Percentiles rank a stretch among this genome's conserved stretches.
Evolutionary conservation across 2,329 filamentous ascomycete genomes (phyloP).

Genomic region (Neonectria magnoliae): DNA sequence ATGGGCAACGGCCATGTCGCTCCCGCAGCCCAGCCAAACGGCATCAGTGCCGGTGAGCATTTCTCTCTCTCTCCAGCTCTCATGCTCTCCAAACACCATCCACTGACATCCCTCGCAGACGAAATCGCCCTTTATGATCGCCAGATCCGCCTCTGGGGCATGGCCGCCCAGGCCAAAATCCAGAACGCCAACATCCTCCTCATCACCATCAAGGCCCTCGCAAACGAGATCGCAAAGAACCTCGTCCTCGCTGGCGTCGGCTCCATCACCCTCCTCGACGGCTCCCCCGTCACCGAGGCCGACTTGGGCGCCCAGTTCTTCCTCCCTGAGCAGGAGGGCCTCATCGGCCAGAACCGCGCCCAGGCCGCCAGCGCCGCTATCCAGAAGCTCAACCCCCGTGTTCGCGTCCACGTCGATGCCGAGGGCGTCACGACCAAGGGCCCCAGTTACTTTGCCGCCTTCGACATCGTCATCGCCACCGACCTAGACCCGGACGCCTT

Average conservation of each 20-base stretch:
- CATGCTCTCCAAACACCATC: background rate
- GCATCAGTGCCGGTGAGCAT: constrained; percentile 49
- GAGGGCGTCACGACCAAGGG: constrained; percentile 73
- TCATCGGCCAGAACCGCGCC: constrained; percentile 85
- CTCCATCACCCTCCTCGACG: constrained; percentile 88
- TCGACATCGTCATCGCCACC: constrained; percentile 89
- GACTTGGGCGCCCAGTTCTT: constrained; percentile 89
- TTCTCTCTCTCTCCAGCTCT: background rate
- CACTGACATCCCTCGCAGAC: constrained; percentile 61
- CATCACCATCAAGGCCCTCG: constrained; percentile 86
- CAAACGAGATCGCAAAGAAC: constrained; percentile 97
- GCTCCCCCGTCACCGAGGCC: constrained; percentile 76
- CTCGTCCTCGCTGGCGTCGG: constrained; percentile 93
- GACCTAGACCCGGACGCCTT: constrained; percentile 82
- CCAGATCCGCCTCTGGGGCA: constrained; percentile 96
- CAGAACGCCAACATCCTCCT: constrained; percentile 90
- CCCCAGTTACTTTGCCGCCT: constrained; percentile 79
- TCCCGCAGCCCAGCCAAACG: constrained; percentile 35
- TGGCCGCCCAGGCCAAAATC: constrained; percentile 93
- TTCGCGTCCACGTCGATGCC: constrained; percentile 77
- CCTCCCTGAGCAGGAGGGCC: constrained; percentile 70
- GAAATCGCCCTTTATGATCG: constrained; percentile 98
- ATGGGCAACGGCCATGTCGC: constrained; percentile 44
- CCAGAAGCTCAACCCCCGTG: constrained; percentile 88
- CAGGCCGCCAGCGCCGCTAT: constrained; percentile 81